These are phyloP conservation scores for Claviceps purpurea DNA, from an alignment of 2,329 filamentous ascomycete genomes.

Conservation along the genomic window DNA sequence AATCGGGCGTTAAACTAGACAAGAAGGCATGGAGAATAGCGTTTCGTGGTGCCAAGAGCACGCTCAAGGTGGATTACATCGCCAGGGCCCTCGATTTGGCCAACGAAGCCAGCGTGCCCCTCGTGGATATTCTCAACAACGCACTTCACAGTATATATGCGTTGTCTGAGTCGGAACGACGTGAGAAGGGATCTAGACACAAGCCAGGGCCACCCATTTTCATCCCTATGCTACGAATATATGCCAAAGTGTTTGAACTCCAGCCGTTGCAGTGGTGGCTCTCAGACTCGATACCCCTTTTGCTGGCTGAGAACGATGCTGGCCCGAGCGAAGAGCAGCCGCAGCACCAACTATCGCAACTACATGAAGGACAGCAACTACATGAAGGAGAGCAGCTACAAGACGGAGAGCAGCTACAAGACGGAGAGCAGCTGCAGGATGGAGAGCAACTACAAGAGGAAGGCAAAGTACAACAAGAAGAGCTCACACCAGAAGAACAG, in stretches of 20 bases:
- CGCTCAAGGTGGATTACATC: constrained; percentile 40
- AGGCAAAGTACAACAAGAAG: background rate
- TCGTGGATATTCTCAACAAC: constrained; percentile 22
- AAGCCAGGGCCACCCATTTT: constrained; percentile 27
- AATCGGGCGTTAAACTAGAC: constrained; percentile 45
- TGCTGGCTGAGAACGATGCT: constrained; percentile 15
- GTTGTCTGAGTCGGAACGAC: constrained; percentile 27
- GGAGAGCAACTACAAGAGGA: background rate
- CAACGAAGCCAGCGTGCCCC: constrained; percentile 34
- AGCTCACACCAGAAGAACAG: too few species aligned
- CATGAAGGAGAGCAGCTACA: too few species aligned
- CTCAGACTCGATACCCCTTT: constrained; percentile 21
- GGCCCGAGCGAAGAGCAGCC: background rate
- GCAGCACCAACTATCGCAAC: background rate
- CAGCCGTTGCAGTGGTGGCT: constrained; percentile 29
- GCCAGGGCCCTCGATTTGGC: constrained; percentile 21
- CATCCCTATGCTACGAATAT: constrained; percentile 33
- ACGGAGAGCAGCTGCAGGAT: background rate
- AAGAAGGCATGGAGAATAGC: constrained; percentile 54
- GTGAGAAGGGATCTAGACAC: constrained; percentile 14
- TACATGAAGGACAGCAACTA: background rate
- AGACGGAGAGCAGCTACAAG: background rate
- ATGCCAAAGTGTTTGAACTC: constrained; percentile 33
- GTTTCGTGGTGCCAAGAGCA: constrained; percentile 54
- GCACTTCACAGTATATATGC: constrained; percentile 36